Evolutionary conservation across 345 rosid genomes (phyloP), one percentile per base, ranked within the genome.

Genomic region (Murraya koenigii): DNA sequence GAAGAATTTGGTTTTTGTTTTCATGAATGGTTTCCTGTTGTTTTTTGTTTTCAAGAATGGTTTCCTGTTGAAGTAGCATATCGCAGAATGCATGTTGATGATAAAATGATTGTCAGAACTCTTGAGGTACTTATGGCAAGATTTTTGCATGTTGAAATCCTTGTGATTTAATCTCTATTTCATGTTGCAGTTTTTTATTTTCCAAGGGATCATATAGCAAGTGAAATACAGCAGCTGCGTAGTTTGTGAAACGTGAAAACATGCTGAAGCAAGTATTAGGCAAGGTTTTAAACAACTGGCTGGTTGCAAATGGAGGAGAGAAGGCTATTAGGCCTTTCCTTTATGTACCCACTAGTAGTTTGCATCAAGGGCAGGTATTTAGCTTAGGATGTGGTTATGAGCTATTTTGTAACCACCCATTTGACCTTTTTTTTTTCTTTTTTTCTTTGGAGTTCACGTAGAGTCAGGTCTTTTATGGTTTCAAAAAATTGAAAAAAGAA

Each of bases 231-330:
- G 3, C 52, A 56, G 15, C n/a, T n/a, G 33, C 23, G 7, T 35
- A 14, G 15, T 74, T 14, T 56, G 20, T 74, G 75, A 65, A 77
- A 78, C 75, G 20, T 66, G 70, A 28, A 70, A 77, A 69, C 32
- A 88, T 88, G 90, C 82, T 89, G 83, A 91, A 81, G 84, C 88
- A 88, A 79, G 89, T 81, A 23, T 41, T 88, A 76, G 72, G 78
- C 66, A 85, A 84, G 84, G 79, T 79, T 59, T 77, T 82, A 5
- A 72, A 41, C 67, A 78, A 71, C 74, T 77, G 78, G 32, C 47
- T 79, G 49, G 59, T 73, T 56, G 72, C 61, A 62, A 84, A 68
- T 81, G 83, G 62, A 38, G 80, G 80, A 32, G 82, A 75, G 78
- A 85, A 81, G 83, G 82, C 84, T 59, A 8, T 69, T 72, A 80